Base-by-base conservation (phyloP, 495 filamentous ascomycete species). In the Copromyces sp. region DNA sequence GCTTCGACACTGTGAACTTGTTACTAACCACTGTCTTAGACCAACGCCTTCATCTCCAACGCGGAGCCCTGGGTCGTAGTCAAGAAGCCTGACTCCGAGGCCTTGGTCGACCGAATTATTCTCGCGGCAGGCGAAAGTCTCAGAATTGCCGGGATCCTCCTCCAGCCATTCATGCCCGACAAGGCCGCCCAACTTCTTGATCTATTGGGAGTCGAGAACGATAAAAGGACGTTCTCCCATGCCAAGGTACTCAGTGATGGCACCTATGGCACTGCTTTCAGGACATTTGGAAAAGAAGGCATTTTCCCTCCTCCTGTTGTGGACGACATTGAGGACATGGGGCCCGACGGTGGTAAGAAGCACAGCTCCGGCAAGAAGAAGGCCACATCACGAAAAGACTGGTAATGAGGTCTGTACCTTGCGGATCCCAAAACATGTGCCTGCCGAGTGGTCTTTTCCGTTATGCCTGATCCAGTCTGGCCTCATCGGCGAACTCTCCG, bases 101-200 rank as follows among this genome's bases (percentile, higher is more conserved):
- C 2, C 20, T 29, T 65, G 4, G 71, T 78, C 6, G 59, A 86
- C 9, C 78, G 77, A 72, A 84, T 86, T 47, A 82, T 99, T 53
- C 97, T 88, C 78, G 84, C 92, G 41, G 84, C 86, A 69, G 88
- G 89, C 2, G 95, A 99, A 79, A 87, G 90, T n/a, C 78, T 98
- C 53, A 90, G 95, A 29, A 87, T 98, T 41, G 81, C 83, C 4
- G 93, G 90, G 9, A 97, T 98, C 71, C 82, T 98, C 42, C 83
- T 99, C 39, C 95, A 97, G 80, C 94, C 95, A 4, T 94, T 91
- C 77, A 94, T 98, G 86, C 95, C 95, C 4, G 84, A 81, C n/a
- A 97, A 95, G 80, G 86, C 92, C 65, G 79, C 82, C 41, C 84
- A 90, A 75, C 77, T 98, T 65, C 86, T 98, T 12, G 92, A 97